Evolutionary conservation across 2,329 filamentous ascomycete genomes (phyloP).

Genomic region (Stachybotrys elegans): DNA sequence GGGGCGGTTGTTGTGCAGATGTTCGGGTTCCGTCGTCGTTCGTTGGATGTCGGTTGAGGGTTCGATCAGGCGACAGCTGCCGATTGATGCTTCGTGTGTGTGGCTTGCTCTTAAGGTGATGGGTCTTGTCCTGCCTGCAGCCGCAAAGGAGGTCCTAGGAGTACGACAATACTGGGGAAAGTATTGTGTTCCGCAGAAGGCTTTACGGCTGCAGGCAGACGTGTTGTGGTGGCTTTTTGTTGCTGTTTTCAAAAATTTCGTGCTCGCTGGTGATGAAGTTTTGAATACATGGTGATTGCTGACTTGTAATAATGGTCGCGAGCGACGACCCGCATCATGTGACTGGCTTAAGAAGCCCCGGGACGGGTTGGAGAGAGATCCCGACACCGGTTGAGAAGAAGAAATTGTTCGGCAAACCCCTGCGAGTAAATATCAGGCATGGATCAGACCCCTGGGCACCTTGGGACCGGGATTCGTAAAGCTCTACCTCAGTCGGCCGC

Average conservation of each 20-base stretch:
- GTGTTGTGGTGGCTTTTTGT: neutral
- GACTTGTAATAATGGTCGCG: too few relatives aligned
- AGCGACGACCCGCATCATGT: too few relatives aligned
- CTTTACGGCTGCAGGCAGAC: slow-evolving; percentile 1
- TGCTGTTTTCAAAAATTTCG: slow-evolving; percentile 3
- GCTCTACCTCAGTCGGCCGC: too few relatives aligned
- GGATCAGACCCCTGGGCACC: too few relatives aligned
- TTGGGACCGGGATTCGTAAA: too few relatives aligned
- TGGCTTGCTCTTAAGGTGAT: slow-evolving; percentile 1
- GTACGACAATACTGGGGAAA: slow-evolving; percentile 2
- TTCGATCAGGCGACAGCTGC: neutral
- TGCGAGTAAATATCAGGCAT: too few relatives aligned
- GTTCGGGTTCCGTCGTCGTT: neutral
- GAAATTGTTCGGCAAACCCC: too few relatives aligned
- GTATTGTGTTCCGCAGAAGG: neutral
- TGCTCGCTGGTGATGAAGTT: slow-evolving; percentile 2
- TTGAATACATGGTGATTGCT: too few relatives aligned
- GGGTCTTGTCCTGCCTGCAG: slow-evolving; percentile 3
- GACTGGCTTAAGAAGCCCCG: too few relatives aligned
- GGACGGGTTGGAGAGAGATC: too few relatives aligned
- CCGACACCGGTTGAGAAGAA: too few relatives aligned
- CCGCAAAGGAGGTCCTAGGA: slow-evolving; percentile 1
- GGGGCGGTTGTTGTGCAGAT: slow-evolving; percentile 1
- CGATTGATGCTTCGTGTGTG: slow-evolving; percentile 1
- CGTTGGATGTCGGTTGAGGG: neutral